Percentiles rank a stretch among this genome's conserved stretches.
Conservation (phyloP, 495 filamentous ascomycete genomes). For the Eremomyces bilateralis region DNA sequence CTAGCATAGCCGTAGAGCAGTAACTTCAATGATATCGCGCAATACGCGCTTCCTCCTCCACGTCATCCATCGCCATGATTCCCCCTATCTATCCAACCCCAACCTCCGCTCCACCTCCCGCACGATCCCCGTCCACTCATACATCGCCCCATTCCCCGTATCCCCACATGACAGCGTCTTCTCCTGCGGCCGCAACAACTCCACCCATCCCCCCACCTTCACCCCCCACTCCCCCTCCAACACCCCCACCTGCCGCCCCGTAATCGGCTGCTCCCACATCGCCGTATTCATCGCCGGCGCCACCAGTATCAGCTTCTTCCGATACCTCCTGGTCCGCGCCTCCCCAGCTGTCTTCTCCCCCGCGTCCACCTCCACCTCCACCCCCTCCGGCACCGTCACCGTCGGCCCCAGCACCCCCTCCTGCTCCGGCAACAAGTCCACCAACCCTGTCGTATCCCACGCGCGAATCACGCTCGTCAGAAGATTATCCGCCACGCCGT, state of each 20-base stretch:
- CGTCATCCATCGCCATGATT: too few relatives aligned
- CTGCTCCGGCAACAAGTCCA: slow-evolving; percentile 23
- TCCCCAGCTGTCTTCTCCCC: not conserved
- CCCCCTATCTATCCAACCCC: slow-evolving; percentile 11
- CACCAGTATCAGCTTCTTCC: slow-evolving; percentile 37
- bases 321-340: too few relatives aligned
- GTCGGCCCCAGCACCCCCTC: not conserved
- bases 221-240: slow-evolving; percentile 55
- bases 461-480: slow-evolving; percentile 56
- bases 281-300: slow-evolving; percentile 75
- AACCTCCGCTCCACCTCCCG: slow-evolving; percentile 30
- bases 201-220: slow-evolving; percentile 41
- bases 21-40: too few relatives aligned
- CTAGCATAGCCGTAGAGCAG: too few relatives aligned
- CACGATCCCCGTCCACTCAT: slow-evolving; percentile 53
- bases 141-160: slow-evolving; percentile 54
- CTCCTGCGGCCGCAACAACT: slow-evolving; percentile 43
- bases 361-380: not conserved
- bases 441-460: slow-evolving; percentile 55
- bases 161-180: slow-evolving; percentile 73
- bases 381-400: not conserved
- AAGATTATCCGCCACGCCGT: slow-evolving; percentile 45
- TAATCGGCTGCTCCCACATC: slow-evolving; percentile 79
- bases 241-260: slow-evolving; percentile 40
- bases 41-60: too few relatives aligned